These are phyloP conservation scores for Fomitopsis serialis DNA, from an alignment of 768 basidiomycete species.

Conservation along the genomic window DNA sequence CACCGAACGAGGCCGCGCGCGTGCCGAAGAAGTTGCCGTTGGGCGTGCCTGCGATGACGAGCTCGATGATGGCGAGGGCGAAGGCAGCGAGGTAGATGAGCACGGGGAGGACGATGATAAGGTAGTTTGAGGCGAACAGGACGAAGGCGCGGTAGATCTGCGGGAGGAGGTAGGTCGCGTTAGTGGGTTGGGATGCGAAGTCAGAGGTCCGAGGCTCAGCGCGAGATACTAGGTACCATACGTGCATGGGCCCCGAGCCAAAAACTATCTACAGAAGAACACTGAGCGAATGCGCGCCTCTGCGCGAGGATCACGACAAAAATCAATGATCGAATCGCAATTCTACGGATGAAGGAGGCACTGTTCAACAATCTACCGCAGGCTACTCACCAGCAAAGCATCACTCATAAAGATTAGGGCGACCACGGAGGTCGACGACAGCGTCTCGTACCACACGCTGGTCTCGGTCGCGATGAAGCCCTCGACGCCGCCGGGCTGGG, in stretches of 20 bases:
- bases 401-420: slow-evolving; percentile 20
- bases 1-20: slow-evolving; percentile 7
- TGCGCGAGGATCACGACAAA: too few relatives aligned
- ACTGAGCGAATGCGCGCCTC: too few relatives aligned
- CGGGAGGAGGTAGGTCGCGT: not conserved
- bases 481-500: slow-evolving; percentile 21
- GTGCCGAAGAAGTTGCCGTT: slow-evolving; percentile 15
- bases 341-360: too few relatives aligned
- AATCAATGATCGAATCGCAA: too few relatives aligned
- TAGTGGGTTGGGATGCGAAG: too few relatives aligned
- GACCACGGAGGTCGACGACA: slow-evolving; percentile 19
- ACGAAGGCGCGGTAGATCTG: slow-evolving; percentile 36
- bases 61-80: slow-evolving; percentile 14
- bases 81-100: slow-evolving; percentile 13
- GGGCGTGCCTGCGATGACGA: slow-evolving; percentile 9
- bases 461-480: slow-evolving; percentile 14
- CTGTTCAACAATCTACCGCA: too few relatives aligned
- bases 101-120: slow-evolving; percentile 13
- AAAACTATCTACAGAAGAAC: too few relatives aligned
- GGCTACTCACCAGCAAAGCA: slow-evolving; percentile 17
- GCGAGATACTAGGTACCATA: too few relatives aligned
- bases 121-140: slow-evolving; percentile 21
- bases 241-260: too few relatives aligned
- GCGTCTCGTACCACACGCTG: slow-evolving; percentile 20
- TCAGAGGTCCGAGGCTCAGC: too few relatives aligned